Evolutionary conservation across 2,329 filamentous ascomycete genomes (phyloP).

Genomic region (Ophioceras dolichostomum): DNA sequence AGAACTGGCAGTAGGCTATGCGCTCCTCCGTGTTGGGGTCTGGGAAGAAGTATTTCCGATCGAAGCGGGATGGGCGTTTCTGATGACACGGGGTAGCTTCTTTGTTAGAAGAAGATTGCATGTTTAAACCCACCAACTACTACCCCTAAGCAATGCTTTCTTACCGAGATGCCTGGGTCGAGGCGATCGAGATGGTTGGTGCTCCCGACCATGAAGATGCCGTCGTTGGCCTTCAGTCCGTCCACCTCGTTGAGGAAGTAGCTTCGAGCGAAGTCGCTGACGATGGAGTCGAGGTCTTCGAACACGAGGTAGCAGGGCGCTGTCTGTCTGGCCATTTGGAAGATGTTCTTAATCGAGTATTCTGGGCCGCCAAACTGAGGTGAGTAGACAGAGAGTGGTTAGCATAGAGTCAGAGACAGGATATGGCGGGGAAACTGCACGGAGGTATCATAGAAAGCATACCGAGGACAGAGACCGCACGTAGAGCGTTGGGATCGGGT

Average conservation of each 20-base stretch:
- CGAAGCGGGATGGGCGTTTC: conserved; percentile 55
- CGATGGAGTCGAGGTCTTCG: conserved; percentile 58
- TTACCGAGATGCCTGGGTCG: conserved; percentile 50
- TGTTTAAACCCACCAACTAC: not conserved
- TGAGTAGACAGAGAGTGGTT: not conserved
- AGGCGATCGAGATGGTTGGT: conserved; percentile 55
- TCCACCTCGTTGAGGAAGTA: conserved; percentile 68
- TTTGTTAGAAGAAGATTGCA: not conserved
- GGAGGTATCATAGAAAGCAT: conserved; percentile 7
- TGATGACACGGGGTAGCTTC: too few relatives aligned
- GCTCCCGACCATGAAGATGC: conserved; percentile 56
- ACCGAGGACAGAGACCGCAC: conserved; percentile 38
- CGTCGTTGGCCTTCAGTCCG: conserved; percentile 56
- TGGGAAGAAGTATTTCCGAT: conserved; percentile 54
- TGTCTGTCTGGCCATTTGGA: conserved; percentile 40
- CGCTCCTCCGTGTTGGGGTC: conserved; percentile 42
- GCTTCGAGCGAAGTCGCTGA: conserved; percentile 45
- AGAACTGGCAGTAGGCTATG: conserved; percentile 48
- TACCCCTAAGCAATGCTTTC: conserved; percentile 11
- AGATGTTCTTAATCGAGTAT: conserved; percentile 38
- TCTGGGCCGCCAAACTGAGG: conserved; percentile 41
- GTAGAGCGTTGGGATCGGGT: conserved; percentile 46
- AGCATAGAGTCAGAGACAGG: not conserved
- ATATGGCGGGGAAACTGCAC: not conserved
- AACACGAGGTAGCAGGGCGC: conserved; percentile 53